A percentile compares a stretch with the other conserved stretches of the same genome.
Conservation (phyloP, 2,329 filamentous ascomycete species). For the Aspergillus phoenicis region DNA sequence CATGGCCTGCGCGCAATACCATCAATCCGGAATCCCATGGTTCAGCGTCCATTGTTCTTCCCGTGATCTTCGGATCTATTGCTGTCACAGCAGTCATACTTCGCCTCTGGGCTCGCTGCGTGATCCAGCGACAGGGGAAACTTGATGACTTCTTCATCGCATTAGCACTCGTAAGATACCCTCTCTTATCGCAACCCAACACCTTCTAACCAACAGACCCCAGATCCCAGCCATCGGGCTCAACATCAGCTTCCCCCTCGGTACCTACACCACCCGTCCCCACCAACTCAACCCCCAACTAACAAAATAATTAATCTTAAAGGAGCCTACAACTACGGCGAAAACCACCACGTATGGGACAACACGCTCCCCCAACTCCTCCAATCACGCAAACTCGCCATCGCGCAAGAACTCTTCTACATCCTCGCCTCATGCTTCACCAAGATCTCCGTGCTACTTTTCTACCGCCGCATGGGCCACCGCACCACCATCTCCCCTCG, state of each 20-base stretch:
- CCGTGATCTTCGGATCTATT: background rate
- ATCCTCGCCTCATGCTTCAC: constrained; percentile 4
- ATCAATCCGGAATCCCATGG: constrained; percentile 12
- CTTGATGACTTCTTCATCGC: constrained; percentile 6
- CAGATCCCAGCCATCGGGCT: background rate
- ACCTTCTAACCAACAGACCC: background rate
- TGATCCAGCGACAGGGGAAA: constrained; percentile 1
- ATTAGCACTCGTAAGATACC: background rate
- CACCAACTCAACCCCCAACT: background rate
- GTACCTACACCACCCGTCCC: background rate
- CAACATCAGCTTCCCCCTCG: background rate
- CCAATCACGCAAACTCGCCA: constrained; percentile 6
- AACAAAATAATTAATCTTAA: background rate
- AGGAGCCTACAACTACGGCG: constrained; percentile 7
- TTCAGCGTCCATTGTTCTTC: background rate
- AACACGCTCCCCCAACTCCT: background rate
- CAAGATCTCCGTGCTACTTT: constrained; percentile 8
- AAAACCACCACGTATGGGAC: constrained; percentile 15
- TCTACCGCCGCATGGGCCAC: constrained; percentile 14
- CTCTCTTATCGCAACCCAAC: background rate
- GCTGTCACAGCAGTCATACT: background rate
- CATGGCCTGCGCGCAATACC: constrained; percentile 9
- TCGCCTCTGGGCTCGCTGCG: constrained; percentile 6
- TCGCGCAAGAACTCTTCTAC: constrained; percentile 5
- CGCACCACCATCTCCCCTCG: constrained; percentile 8